These are phyloP conservation scores for Termitomyces sp. DNA, from an alignment of 768 basidiomycete species.

Conservation along the genomic window DNA sequence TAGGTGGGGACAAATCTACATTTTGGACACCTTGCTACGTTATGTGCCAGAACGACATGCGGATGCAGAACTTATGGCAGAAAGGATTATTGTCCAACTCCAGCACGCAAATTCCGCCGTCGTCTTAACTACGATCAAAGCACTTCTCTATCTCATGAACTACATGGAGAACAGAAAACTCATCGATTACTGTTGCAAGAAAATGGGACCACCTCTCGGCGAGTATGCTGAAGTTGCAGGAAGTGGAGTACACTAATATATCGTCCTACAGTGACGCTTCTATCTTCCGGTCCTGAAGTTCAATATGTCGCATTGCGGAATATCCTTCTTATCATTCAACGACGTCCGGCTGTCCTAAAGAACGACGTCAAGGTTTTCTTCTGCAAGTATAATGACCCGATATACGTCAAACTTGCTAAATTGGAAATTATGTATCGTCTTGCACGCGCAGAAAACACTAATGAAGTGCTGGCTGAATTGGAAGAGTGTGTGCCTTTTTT, in stretches of 20 bases:
- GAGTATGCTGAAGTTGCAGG: conserved; percentile 1
- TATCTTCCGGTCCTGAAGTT: conserved; percentile 97
- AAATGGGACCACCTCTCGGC: conserved; percentile 98
- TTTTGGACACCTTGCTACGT: conserved; percentile 87
- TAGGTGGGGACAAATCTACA: conserved; percentile 99
- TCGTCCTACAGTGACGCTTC: conserved; percentile 63
- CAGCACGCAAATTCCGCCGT: conserved; percentile 99
- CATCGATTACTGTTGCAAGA: conserved; percentile 89
- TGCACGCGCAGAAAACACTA: conserved; percentile 89
- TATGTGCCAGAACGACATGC: conserved; percentile 85
- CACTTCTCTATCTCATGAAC: conserved; percentile 95
- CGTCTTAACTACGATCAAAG: conserved; percentile 97
- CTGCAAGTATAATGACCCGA: conserved; percentile 99
- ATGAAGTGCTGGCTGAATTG: conserved; percentile 88
- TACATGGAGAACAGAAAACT: conserved; percentile 90
- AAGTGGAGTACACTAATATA: conserved; percentile 3
- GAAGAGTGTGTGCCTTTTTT: conserved; percentile 64
- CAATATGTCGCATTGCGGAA: conserved; percentile 98
- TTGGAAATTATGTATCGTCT: conserved; percentile 98
- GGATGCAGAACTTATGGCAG: conserved; percentile 94
- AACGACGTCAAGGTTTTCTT: conserved; percentile 99
- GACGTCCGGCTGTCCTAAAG: conserved; percentile 84
- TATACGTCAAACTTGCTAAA: conserved; percentile 97
- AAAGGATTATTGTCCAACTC: conserved; percentile 87
- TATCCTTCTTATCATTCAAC: conserved; percentile 94